Conservation (phyloP, 177 flowering plant species). For the Vitis hybrid region DNA sequence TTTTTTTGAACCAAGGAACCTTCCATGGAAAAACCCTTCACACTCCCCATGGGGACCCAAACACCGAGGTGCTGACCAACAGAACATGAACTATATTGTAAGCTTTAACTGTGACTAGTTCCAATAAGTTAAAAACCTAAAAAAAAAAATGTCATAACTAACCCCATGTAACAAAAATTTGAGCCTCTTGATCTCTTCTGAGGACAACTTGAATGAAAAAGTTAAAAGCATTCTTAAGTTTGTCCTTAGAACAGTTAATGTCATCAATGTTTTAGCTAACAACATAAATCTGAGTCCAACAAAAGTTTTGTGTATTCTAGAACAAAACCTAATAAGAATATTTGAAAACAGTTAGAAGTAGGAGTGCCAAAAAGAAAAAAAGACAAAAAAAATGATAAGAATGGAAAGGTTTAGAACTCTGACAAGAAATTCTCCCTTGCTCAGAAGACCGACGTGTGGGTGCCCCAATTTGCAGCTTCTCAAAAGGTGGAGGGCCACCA, state of each 20-base stretch:
- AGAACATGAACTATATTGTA: neutral
- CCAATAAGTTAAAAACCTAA: neutral
- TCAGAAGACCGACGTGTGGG: constrained; percentile 24
- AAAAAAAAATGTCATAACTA: neutral
- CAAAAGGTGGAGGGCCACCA: constrained; percentile 85
- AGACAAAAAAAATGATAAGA: neutral
- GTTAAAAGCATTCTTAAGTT: no score
- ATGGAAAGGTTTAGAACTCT: neutral
- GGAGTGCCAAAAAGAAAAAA: neutral
- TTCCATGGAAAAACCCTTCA: no score
- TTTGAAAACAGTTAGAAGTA: neutral
- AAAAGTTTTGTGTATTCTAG: neutral
- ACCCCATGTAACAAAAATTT: neutral
- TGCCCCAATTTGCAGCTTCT: constrained; percentile 66
- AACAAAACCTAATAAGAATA: neutral
- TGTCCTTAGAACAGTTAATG: neutral
- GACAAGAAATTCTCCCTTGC: constrained; percentile 29
- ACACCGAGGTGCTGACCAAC: neutral
- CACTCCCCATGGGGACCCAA: no score
- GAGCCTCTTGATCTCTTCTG: no score
- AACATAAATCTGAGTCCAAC: neutral
- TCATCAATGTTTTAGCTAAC: neutral
- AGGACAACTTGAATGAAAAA: no score
- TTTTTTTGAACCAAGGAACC: no score
- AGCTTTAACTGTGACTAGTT: neutral